Conservation (phyloP, 257 asterid species). For the Primulina huaijiensis region DNA sequence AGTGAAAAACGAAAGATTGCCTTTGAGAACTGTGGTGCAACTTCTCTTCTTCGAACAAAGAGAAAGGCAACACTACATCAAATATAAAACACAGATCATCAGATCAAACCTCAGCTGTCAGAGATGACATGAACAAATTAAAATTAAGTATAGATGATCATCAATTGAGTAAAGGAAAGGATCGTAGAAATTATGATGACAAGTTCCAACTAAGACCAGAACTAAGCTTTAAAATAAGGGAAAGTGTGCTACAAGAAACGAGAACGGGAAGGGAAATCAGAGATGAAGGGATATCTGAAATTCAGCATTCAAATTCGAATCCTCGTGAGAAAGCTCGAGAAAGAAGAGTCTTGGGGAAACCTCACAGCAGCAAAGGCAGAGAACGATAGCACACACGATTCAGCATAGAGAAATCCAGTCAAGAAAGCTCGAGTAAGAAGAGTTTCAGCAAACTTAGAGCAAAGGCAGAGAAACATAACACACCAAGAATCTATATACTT, state of each 20-base stretch:
- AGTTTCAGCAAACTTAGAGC: not conserved
- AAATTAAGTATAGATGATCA: constrained; percentile 21
- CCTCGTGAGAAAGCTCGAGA: constrained; percentile 26
- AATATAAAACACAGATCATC: constrained; percentile 22
- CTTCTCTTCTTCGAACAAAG: constrained; percentile 64
- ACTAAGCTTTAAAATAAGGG: constrained; percentile 29
- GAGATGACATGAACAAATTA: constrained; percentile 32
- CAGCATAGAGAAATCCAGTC: not conserved
- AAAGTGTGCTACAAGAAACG: constrained; percentile 22
- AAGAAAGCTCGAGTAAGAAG: not conserved
- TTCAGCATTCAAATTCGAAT: constrained; percentile 22
- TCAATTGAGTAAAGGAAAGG: constrained; percentile 27
- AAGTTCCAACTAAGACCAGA: constrained; percentile 30
- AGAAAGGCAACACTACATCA: constrained; percentile 30
- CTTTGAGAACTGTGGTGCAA: constrained; percentile 72
- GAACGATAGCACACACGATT: constrained; percentile 24
- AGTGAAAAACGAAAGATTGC: constrained; percentile 64
- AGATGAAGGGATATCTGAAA: constrained; percentile 23
- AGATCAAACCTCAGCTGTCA: constrained; percentile 26
- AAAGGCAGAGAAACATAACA: not conserved
- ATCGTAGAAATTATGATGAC: constrained; percentile 21
- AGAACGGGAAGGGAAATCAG: constrained; percentile 26
- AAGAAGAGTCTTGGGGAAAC: constrained; percentile 29
- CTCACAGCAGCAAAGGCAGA: constrained; percentile 23
- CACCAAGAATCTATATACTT: not conserved